Evolutionary conservation across 2,329 filamentous ascomycete genomes (phyloP).

Genomic region (Pseudogymnoascus sp.): DNA sequence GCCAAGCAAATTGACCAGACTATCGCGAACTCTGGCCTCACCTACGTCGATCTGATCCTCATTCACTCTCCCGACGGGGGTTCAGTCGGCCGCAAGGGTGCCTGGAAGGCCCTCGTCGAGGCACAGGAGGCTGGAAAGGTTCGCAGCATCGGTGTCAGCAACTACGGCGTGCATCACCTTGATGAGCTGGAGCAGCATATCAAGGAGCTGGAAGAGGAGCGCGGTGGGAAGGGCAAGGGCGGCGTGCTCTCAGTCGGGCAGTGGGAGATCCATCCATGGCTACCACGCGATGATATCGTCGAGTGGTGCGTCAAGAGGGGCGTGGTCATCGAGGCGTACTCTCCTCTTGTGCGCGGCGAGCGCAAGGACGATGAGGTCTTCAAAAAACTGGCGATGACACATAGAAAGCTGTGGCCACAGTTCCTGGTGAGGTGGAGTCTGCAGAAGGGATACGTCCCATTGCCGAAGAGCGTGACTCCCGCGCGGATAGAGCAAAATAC

Average conservation of each 20-base stretch:
- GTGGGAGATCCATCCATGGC: conserved; percentile 87
- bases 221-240: conserved; percentile 53
- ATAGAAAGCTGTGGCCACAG: conserved; percentile 67
- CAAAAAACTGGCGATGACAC: conserved; percentile 57
- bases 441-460: conserved; percentile 66
- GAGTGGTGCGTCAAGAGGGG: conserved; percentile 62
- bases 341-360: conserved; percentile 55
- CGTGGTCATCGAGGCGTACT: conserved; percentile 56
- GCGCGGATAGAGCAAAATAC: conserved; percentile 59
- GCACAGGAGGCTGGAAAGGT: conserved; percentile 53
- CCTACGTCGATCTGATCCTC: conserved; percentile 59
- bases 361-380: conserved; percentile 62
- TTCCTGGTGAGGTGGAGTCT: conserved; percentile 73
- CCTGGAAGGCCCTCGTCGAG: conserved; percentile 57
- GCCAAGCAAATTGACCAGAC: conserved; percentile 56
- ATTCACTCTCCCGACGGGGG: conserved; percentile 56
- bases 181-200: conserved; percentile 52
- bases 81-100: conserved; percentile 44
- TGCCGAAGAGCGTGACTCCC: conserved; percentile 66
- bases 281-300: conserved; percentile 68
- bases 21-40: conserved; percentile 48
- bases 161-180: conserved; percentile 56
- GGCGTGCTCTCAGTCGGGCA: conserved; percentile 77
- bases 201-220: conserved; percentile 50
- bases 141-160: conserved; percentile 54